Evolutionary conservation across 176 grass and related monocot species (phyloP), one percentile per base, ranked within the genome.

Genomic region (Neostapfia colusana): DNA sequence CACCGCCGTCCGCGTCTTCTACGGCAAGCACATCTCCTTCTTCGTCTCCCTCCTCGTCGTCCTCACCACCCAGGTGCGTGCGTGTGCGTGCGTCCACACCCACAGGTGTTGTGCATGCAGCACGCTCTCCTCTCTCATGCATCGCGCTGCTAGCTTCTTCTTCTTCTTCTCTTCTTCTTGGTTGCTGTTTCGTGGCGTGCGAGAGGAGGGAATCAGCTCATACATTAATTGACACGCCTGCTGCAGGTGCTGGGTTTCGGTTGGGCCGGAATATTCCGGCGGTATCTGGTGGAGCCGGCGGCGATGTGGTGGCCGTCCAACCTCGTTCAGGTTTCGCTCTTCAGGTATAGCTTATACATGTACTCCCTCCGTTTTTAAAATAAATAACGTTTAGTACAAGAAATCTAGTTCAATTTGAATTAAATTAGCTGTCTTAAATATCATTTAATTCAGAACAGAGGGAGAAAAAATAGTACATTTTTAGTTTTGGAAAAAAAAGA

Each of bases 271-370:
- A 92, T 97, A 74, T 97, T 97, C 91, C 95, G 95, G 84, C 89
- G 88, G 55, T 88, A 97, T 79, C 79, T 97, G 18, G 95, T 97
- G 0, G 95, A 93, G 84, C 95, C 95, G 76, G 89, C 95, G 67
- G 82, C 86, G 38, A 97, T 97, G 95, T 97, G 91, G 91, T 97
- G 95, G 95, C 95, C 95, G 3, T 90, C 92, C 70, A 97, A 93
- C 78, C 78, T 97, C 76, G 91, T 97, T 36, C 95, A 97, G 83
- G 95, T 97, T 48, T 97, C 95, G 16, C 84, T 97, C 39, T 97
- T 97, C 84, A 97, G 95, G 93, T 97, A 84, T 11, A 7, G 5
- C 17, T 18, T 16, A 51, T n/a, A n/a, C n/a, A n/a, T n/a, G n/a
- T n/a, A n/a, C n/a, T n/a, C n/a, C n/a, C n/a, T n/a, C n/a, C n/a